Percentiles rank a stretch among this genome's conserved stretches.
Evolutionary conservation across 768 basidiomycete genomes (phyloP).

Genomic region (Pisolithus microcarpus): DNA sequence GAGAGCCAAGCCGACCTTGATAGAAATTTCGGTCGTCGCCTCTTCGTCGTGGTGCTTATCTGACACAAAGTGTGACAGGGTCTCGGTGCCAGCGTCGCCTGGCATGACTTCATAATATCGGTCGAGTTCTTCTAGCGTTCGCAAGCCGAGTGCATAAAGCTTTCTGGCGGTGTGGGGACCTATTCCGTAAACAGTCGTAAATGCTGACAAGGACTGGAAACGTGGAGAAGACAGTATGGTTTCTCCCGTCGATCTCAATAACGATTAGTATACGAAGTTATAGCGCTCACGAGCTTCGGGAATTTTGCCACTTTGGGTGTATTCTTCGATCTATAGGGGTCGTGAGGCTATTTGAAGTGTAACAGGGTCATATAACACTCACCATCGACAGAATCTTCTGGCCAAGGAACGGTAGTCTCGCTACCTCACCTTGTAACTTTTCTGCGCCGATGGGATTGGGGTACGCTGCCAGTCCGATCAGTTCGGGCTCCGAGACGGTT

Average conservation of each 20-base stretch:
- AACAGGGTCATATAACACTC: background rate
- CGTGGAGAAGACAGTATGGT: conserved; percentile 42
- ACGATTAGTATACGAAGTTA: conserved; percentile 16
- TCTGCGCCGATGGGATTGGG: conserved; percentile 36
- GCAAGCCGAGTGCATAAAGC: conserved; percentile 58
- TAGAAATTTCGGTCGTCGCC: conserved; percentile 31
- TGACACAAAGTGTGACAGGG: conserved; percentile 17
- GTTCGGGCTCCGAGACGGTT: background rate
- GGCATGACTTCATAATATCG: conserved; percentile 42
- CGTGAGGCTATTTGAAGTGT: background rate
- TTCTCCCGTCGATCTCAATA: conserved; percentile 27
- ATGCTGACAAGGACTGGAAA: conserved; percentile 49
- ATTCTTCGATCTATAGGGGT: conserved; percentile 53
- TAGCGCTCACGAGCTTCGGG: conserved; percentile 43
- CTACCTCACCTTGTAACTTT: conserved; percentile 32
- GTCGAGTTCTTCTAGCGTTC: conserved; percentile 64
- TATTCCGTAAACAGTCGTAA: conserved; percentile 65
- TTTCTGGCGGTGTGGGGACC: conserved; percentile 63
- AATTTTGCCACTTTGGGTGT: conserved; percentile 45
- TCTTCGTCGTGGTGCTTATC: conserved; percentile 14
- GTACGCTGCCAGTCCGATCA: conserved; percentile 34
- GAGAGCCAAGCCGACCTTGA: conserved; percentile 54
- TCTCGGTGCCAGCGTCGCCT: conserved; percentile 30
- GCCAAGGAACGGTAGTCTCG: conserved; percentile 43
- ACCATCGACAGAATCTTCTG: conserved; percentile 47